A percentile compares a stretch with the other conserved stretches of the same genome.
These are phyloP conservation scores for Nannochloropsis oceanica DNA, from an alignment of 108 stramenopile genomes.

Conservation along the genomic window DNA sequence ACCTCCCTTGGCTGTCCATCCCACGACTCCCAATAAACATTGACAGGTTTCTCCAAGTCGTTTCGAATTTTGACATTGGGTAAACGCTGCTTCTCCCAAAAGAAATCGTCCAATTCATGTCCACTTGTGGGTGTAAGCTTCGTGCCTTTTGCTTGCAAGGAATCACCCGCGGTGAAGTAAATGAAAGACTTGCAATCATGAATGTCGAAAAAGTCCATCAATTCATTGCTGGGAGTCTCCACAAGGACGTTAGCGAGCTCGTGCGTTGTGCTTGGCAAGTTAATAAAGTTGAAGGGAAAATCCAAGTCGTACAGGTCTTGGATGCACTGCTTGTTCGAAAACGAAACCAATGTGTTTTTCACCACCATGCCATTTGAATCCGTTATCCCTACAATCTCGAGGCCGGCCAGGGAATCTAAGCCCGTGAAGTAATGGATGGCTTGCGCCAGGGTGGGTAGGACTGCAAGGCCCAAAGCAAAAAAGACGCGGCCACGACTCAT, in stretches of 20 bases:
- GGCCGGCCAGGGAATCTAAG: not conserved
- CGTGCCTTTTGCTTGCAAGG: not conserved
- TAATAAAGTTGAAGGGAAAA: not conserved
- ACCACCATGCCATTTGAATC: not conserved
- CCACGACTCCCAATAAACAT: not conserved
- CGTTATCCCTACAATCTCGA: not conserved
- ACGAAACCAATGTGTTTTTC: not conserved
- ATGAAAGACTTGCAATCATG: not conserved
- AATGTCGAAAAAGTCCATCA: not conserved
- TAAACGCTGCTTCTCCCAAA: not conserved
- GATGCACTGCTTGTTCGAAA: not conserved
- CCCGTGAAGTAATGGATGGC: not conserved
- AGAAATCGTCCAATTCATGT: not conserved
- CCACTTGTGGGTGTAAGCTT: not conserved
- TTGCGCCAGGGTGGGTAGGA: too few species aligned
- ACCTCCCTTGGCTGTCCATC: not conserved
- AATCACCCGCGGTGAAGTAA: not conserved
- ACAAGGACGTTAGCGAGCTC: not conserved
- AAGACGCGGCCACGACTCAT: too few species aligned
- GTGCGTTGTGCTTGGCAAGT: not conserved
- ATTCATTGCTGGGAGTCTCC: not conserved
- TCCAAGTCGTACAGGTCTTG: not conserved
- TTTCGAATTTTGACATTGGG: not conserved
- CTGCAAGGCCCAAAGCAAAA: too few species aligned
- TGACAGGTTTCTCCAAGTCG: not conserved